Conservation (phyloP, 1,284 basidiomycete species). For the Trichosporon sp. region DNA sequence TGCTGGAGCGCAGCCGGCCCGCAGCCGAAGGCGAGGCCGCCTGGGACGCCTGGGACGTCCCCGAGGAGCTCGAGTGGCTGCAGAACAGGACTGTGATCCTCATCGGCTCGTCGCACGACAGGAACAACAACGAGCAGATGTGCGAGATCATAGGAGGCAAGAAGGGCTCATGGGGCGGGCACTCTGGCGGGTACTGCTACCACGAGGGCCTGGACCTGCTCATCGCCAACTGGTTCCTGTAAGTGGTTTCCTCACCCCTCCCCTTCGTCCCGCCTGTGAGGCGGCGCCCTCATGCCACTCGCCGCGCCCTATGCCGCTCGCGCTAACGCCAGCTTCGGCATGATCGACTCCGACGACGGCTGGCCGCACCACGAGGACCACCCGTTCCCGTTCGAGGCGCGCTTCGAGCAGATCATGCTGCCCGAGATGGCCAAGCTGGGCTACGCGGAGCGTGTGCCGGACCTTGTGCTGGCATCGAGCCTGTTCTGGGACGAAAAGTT, state of each 20-base stretch:
- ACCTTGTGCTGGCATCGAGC: slow-evolving; percentile 17
- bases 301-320: no score
- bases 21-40: slow-evolving; percentile 7
- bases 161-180: slow-evolving; percentile 17
- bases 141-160: slow-evolving; percentile 11
- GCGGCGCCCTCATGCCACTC: no score
- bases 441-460: slow-evolving; percentile 9
- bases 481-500: slow-evolving; percentile 29
- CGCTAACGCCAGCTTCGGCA: slow-evolving; percentile 19
- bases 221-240: slow-evolving; percentile 29
- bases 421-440: slow-evolving; percentile 18
- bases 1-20: slow-evolving; percentile 4
- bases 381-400: slow-evolving; percentile 21
- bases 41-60: background rate
- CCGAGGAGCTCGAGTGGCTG: background rate
- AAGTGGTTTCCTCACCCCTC: slow-evolving; percentile 10
- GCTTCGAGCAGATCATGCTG: slow-evolving; percentile 19
- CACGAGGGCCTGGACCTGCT: slow-evolving; percentile 19
- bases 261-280: no score
- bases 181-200: slow-evolving; percentile 21
- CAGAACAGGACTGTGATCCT: background rate
- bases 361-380: slow-evolving; percentile 17
- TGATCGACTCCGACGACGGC: slow-evolving; percentile 23
- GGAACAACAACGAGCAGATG: slow-evolving; percentile 13
- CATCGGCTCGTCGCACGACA: slow-evolving; percentile 6